Base-by-base conservation (phyloP, 108 stramenopile species). In the Discostella pseudostelligera region DNA sequence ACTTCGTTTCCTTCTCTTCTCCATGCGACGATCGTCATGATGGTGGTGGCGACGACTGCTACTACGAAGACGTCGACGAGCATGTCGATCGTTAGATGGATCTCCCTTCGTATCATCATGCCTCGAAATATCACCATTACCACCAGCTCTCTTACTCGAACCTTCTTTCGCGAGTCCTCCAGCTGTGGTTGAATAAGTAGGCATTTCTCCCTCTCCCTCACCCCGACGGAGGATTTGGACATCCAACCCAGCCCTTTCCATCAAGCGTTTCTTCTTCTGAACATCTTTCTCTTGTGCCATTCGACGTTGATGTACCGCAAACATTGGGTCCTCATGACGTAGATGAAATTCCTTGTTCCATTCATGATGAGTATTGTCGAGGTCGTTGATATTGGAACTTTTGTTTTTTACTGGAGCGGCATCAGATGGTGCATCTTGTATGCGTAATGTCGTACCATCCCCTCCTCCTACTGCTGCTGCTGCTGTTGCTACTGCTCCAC, bases 251-350 rank as follows among this genome's bases (percentile, higher is more conserved):
- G 90, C 93, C 25, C 72, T 59, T 40, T 88, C 78, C 67, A 87
- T 85, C 37, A 94, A 62, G 20, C 53, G 62, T 48, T 70, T 67
- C 46, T 81, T 88, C 66, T 88, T 83, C 59, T 86, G 82, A 22
- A 59, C 63, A 20, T 86, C 70, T 25, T 67, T 62, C 19, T 63
- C 26, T 46, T 86, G 79, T 37, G 82, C 79, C 32, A 61, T 54
- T 57, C 82, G 45, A 39, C 79, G 70, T 62, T 82, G 78, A 26
- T 62, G 53, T 16, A 94, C 90, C 4, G 72, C 47, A 71, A 80
- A 94, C 93, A 94, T 94, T 55, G 88, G 92, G 79, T 94, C 93
- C 61, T 94, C 93, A 21, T 84, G 67, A 4, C 87, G 70, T 58
- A 86, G 37, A 44, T 86, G 90, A 79, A 92, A 91, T 19, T 72